These are phyloP conservation scores for Nemania sp. DNA, from an alignment of 2,329 filamentous ascomycete species.

Conservation along the genomic window DNA sequence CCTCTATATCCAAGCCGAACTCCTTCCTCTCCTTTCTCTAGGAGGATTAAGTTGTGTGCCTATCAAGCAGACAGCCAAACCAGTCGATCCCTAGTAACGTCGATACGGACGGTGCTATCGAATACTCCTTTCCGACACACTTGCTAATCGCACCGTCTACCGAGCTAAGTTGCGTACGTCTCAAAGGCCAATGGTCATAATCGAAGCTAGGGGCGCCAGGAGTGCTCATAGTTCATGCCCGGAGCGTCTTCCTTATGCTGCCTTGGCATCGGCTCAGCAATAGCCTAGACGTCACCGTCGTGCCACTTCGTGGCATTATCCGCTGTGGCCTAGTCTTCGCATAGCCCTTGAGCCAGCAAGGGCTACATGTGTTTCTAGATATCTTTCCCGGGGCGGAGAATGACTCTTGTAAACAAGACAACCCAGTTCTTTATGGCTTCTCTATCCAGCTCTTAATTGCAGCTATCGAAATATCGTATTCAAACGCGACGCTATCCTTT, in stretches of 20 bases:
- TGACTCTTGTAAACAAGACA: neutral
- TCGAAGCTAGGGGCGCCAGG: neutral
- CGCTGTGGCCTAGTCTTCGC: neutral
- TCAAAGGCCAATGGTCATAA: neutral
- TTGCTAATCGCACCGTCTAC: neutral
- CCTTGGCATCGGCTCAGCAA: neutral
- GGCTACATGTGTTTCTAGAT: neutral
- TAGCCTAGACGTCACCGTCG: neutral
- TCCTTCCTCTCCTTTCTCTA: no score
- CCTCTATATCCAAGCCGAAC: neutral
- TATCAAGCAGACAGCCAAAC: neutral
- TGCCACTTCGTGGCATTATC: neutral
- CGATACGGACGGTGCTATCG: neutral
- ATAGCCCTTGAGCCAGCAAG: neutral
- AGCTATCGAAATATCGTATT: slow-evolving; percentile 60
- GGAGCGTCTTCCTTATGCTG: no score
- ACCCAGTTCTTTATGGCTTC: neutral
- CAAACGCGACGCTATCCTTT: slow-evolving; percentile 59
- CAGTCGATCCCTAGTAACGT: neutral
- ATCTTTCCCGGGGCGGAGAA: neutral
- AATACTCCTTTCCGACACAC: neutral
- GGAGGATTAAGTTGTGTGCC: neutral
- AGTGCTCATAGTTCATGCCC: neutral
- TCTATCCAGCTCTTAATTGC: slow-evolving; percentile 56
- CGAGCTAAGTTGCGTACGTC: no score